Evolutionary conservation across 331 rosid species (phyloP).

Genomic region (Cydonia oblonga): DNA sequence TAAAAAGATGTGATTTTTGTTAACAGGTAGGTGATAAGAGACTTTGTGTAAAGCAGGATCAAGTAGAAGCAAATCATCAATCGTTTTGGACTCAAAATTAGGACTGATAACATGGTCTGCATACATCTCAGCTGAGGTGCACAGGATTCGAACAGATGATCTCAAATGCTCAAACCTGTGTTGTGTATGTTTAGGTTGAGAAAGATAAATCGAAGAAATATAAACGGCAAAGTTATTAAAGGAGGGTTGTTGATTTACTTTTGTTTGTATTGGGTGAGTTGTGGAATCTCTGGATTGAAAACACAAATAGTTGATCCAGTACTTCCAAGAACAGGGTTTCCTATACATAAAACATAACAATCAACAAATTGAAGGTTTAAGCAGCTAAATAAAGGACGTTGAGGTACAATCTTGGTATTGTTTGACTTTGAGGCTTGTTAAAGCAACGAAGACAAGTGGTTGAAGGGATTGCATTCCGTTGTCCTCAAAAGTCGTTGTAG

Average conservation of each 20-base stretch:
- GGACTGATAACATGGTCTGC: accelerated
- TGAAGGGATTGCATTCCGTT: accelerated
- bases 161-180: background rate
- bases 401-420: background rate
- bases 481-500: background rate
- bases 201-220: no score
- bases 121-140: background rate
- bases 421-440: background rate
- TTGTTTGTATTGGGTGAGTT: no score
- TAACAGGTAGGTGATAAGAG: no score
- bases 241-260: background rate
- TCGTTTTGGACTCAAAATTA: background rate
- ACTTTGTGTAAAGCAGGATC: background rate
- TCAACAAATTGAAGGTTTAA: no score
- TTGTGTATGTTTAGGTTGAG: background rate
- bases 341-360: background rate
- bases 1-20: no score
- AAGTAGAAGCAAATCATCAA: background rate
- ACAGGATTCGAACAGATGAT: background rate
- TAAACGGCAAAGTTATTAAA: background rate
- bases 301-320: background rate
- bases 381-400: no score
- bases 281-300: background rate
- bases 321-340: background rate
- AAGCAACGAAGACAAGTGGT: background rate